Conservation (phyloP, 805 yeast genomes). For the Pichia gijzeniarum region DNA sequence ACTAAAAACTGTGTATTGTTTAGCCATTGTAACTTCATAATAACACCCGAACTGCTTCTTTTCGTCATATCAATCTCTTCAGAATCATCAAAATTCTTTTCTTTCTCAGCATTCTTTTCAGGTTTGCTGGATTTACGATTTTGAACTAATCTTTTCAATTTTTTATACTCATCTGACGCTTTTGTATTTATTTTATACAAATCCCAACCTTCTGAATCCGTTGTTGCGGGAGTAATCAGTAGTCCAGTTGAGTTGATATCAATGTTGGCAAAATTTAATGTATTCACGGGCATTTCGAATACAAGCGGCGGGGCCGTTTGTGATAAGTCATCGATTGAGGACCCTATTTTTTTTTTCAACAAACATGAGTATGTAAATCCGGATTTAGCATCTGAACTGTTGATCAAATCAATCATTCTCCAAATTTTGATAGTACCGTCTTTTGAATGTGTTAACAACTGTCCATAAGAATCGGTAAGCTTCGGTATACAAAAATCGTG, state of each 20-base stretch:
- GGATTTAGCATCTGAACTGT: not conserved
- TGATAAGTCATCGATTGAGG: not conserved
- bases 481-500: conserved; percentile 12
- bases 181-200: conserved; percentile 37
- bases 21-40: conserved; percentile 50
- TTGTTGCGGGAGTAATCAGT: conserved; percentile 56
- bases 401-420: conserved; percentile 28
- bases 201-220: conserved; percentile 59
- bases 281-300: conserved; percentile 59
- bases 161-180: not conserved
- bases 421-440: conserved; percentile 52
- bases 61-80: conserved; percentile 1
- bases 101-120: conserved; percentile 8
- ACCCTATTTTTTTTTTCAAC: conserved; percentile 15
- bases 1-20: conserved; percentile 32
- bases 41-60: conserved; percentile 48
- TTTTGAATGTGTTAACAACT: conserved; percentile 56
- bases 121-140: not conserved
- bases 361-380: conserved; percentile 10
- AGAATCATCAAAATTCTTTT: conserved; percentile 12
- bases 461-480: conserved; percentile 30
- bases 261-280: conserved; percentile 68
- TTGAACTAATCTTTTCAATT: conserved; percentile 27
- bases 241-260: conserved; percentile 28
- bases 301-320: conserved; percentile 17